Conservation (phyloP, 768 basidiomycete species). For the Panus rudis region DNA sequence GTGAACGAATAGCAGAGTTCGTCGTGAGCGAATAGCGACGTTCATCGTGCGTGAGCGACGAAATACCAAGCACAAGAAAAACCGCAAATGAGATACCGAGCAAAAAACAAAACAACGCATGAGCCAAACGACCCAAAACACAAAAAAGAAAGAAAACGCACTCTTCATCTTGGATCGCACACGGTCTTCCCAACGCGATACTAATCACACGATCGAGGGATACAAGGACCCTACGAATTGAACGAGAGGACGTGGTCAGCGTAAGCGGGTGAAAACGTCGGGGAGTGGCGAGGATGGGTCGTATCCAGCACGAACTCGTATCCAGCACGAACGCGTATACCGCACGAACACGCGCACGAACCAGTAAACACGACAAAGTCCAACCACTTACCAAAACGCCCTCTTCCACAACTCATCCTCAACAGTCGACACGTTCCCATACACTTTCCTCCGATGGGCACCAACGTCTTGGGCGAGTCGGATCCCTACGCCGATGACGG, state of each 20-base stretch:
- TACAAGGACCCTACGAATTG: conserved; percentile 16
- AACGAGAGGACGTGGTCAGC: not conserved
- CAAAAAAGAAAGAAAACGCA: conserved; percentile 23
- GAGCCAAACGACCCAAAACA: too few relatives aligned
- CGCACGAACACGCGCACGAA: not conserved
- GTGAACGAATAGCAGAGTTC: too few relatives aligned
- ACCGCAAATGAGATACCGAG: too few relatives aligned
- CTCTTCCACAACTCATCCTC: conserved; percentile 76
- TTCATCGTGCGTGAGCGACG: too few relatives aligned
- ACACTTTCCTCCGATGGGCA: conserved; percentile 49
- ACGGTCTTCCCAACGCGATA: conserved; percentile 50
- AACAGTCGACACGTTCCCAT: conserved; percentile 31
- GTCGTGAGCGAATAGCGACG: too few relatives aligned
- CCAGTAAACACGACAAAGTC: too few relatives aligned
- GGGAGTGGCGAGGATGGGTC: too few relatives aligned
- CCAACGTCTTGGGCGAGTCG: conserved; percentile 72
- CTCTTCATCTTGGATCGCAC: conserved; percentile 68
- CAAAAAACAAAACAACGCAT: too few relatives aligned
- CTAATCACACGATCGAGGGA: conserved; percentile 39
- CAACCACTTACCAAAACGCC: conserved; percentile 45
- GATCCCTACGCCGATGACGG: conserved; percentile 53
- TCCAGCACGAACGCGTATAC: too few relatives aligned
- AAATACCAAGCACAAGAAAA: too few relatives aligned
- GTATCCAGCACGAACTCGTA: too few relatives aligned
- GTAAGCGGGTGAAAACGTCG: not conserved